Conservation (phyloP, 306 rosid species). For the Quercus mongolica region DNA sequence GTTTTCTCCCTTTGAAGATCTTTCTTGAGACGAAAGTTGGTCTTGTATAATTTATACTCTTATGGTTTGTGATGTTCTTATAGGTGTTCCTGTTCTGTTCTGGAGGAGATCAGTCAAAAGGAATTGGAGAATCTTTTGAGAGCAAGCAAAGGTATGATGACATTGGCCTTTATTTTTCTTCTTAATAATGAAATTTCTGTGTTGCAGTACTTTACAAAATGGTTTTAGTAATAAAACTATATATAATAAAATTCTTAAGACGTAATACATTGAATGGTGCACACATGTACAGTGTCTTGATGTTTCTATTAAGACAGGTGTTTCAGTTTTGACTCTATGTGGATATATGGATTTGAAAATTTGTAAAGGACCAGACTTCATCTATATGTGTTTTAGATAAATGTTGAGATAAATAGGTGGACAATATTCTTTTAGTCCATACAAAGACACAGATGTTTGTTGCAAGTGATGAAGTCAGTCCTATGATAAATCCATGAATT, state of each 20-base stretch:
- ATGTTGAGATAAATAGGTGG: not conserved
- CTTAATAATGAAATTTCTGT: not conserved
- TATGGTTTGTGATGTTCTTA: slow-evolving; percentile 16
- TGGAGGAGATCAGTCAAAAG: slow-evolving; percentile 63
- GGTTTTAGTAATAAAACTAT: not conserved
- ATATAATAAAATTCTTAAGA: not conserved
- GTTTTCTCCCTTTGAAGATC: not conserved
- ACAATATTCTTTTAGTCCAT: not conserved
- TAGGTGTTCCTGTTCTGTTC: slow-evolving; percentile 69
- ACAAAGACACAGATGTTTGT: not conserved
- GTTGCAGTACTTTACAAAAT: not conserved
- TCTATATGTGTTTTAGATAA: not conserved
- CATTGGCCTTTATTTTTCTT: slow-evolving; percentile 7
- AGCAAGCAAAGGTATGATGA: slow-evolving; percentile 60
- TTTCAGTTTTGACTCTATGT: not conserved
- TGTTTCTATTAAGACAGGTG: not conserved
- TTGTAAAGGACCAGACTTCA: not conserved
- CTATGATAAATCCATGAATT: not conserved
- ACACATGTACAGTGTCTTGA: not conserved
- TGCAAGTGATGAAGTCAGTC: not conserved
- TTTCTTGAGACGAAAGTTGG: slow-evolving; percentile 16
- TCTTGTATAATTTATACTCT: slow-evolving; percentile 9
- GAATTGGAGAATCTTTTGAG: slow-evolving; percentile 70
- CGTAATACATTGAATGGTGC: not conserved
- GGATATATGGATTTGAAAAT: not conserved